Conservation (phyloP, 176 grass and related monocot species). For the Phoenix dactylifera region DNA sequence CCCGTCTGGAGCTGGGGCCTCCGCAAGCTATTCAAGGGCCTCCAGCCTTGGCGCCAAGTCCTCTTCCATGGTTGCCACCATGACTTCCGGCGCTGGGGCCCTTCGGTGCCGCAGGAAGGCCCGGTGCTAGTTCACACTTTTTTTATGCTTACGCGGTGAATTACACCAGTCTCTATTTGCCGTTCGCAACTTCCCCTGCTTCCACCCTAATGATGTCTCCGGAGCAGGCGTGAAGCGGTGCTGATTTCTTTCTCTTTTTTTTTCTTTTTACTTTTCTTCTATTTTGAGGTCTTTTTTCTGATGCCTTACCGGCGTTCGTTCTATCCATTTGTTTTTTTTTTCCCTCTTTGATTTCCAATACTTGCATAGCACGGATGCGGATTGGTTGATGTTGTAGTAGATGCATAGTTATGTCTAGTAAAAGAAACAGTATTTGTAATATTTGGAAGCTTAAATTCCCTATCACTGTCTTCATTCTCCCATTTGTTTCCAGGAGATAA, state of each 20-base stretch:
- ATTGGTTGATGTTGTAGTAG: too few species aligned
- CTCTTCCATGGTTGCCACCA: slow-evolving; percentile 69
- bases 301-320: too few species aligned
- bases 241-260: slow-evolving; percentile 34
- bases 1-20: slow-evolving; percentile 58
- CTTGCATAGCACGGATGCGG: too few species aligned
- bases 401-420: too few species aligned
- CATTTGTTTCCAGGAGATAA: too few species aligned
- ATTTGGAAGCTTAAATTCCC: too few species aligned
- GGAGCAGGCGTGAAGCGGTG: slow-evolving; percentile 96
- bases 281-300: too few species aligned
- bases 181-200: slow-evolving; percentile 79
- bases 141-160: slow-evolving; percentile 20
- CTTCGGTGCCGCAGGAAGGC: slow-evolving; percentile 38
- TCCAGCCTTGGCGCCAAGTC: slow-evolving; percentile 87
- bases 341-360: too few species aligned
- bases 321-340: too few species aligned
- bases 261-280: too few species aligned
- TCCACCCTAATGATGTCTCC: slow-evolving; percentile 12
- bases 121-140: slow-evolving; percentile 52
- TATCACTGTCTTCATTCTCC: too few species aligned
- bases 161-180: slow-evolving; percentile 26
- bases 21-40: slow-evolving; percentile 67
- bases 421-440: too few species aligned
- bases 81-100: slow-evolving; percentile 46